Conservation (phyloP, 108 stramenopile genomes). For the Skeletonema costatum region DNA sequence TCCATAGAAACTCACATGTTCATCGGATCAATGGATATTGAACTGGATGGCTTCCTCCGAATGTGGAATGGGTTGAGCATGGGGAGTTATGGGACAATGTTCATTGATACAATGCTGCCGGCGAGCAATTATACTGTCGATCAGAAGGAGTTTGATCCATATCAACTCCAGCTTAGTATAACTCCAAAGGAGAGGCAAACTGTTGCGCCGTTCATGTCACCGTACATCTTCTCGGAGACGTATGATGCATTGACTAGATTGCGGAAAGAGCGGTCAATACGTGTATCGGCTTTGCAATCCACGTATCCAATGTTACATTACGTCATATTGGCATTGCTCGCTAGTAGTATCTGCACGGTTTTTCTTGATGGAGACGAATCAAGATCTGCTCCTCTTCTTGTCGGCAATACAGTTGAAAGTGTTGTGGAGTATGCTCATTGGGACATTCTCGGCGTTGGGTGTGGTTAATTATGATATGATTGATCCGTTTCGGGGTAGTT, state of each 20-base stretch:
- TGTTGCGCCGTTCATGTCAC: conserved; percentile 27
- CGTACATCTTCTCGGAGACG: conserved; percentile 38
- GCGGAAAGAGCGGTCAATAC: conserved; percentile 51
- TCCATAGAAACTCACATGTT: conserved; percentile 33
- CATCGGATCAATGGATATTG: conserved; percentile 55
- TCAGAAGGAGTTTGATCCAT: conserved; percentile 8
- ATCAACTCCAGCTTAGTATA: conserved; percentile 24
- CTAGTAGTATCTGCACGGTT: conserved; percentile 43
- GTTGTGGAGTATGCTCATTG: conserved; percentile 67
- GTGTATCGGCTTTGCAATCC: conserved; percentile 54
- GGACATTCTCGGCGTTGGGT: conserved; percentile 64
- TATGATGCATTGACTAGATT: conserved; percentile 51
- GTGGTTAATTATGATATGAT: conserved; percentile 65
- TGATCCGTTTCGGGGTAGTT: conserved; percentile 53
- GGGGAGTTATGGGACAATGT: conserved; percentile 30
- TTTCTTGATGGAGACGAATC: conserved; percentile 65
- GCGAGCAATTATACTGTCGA: conserved; percentile 29
- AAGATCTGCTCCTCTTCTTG: conserved; percentile 64
- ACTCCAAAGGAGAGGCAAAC: conserved; percentile 22
- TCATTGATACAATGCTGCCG: conserved; percentile 34
- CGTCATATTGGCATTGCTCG: conserved; percentile 51
- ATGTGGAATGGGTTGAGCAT: conserved; percentile 46
- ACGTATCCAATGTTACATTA: conserved; percentile 57
- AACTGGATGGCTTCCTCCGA: conserved; percentile 63
- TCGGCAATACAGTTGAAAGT: conserved; percentile 65